Base-by-base conservation (phyloP, 208 protist species). In the Trypanosoma platydactyli region DNA sequence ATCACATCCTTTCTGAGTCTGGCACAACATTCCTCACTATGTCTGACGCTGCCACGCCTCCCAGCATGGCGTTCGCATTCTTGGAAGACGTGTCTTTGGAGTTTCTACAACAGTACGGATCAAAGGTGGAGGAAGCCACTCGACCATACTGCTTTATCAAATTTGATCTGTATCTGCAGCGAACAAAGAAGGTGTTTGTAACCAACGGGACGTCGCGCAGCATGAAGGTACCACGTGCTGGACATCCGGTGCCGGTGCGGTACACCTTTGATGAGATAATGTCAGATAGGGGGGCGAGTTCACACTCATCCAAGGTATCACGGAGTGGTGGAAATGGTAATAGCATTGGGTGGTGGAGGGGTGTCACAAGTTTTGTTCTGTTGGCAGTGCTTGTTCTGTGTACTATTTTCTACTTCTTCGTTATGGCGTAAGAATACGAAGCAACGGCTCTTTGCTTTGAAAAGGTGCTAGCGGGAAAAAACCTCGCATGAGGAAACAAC, bases 141-240 rank as follows among this genome's bases (percentile, higher is more conserved):
- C 72, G 78, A 13, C 78, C 78, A 6, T 83, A 83, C 45, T 71
- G 67, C 56, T 83, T 83, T 56, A 72, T 83, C 48, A 77, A 70
- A 35, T 83, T 80, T 70, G 78, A 83, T 41, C 30, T 72, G n/a
- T 79, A 75, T 27, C 52, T 83, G 25, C 77, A 78, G 64, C 54
- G 64, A 16, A 76, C 63, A 24, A 83, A 83, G 55, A 71, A 57
- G 38, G 59, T 74, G 41, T 72, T 78, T 61, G 25, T 52, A 42
- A 54, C 72, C 45, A 41, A 68, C 9, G 58, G 49, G 15, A 49
- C 64, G 3, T 65, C 51, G n/a, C 69, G 75, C 15, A 70, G 60
- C 41, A 56, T 71, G 56, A 54, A 40, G 9, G 35, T 63, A 20
- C 4, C 51, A 13, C 30, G 54, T 30, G 45, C 24, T 50, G 65